These are phyloP conservation scores for Hordeum vulgare DNA, from an alignment of 176 grass and related monocot species.

Conservation along the genomic window DNA sequence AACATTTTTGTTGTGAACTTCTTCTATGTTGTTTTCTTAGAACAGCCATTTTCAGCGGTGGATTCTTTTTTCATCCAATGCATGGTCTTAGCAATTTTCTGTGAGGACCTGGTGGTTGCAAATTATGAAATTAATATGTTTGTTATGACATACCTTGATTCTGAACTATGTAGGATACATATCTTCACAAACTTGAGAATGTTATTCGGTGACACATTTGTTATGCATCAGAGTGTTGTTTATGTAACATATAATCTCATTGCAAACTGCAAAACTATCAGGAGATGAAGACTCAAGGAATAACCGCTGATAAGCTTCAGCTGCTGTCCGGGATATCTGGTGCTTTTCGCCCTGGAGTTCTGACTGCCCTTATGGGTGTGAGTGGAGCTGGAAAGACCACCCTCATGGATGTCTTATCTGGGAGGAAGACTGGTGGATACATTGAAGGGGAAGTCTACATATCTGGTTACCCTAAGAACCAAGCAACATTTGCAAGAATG, in stretches of 20 bases:
- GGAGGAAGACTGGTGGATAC: slow-evolving; percentile 68
- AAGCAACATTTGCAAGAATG: slow-evolving; percentile 71
- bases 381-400: slow-evolving; percentile 81
- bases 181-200: not conserved
- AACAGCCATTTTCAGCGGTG: not conserved
- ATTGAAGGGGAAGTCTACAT: slow-evolving; percentile 69
- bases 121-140: not conserved
- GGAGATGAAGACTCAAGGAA: slow-evolving; percentile 77
- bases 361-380: slow-evolving; percentile 73
- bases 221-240: not conserved
- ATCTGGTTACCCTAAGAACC: slow-evolving; percentile 64
- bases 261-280: slow-evolving; percentile 13
- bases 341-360: slow-evolving; percentile 58
- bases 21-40: not conserved
- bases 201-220: not conserved
- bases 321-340: slow-evolving; percentile 62
- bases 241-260: slow-evolving; percentile 23
- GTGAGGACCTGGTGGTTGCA: slow-evolving; percentile 1
- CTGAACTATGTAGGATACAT: not conserved
- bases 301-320: slow-evolving; percentile 50
- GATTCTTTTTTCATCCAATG: not conserved
- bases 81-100: not conserved
- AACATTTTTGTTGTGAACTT: not conserved
- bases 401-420: slow-evolving; percentile 77
- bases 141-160: not conserved